Conservation (phyloP, 805 yeast genomes). For the Wickerhamomyces hampshirensis region DNA sequence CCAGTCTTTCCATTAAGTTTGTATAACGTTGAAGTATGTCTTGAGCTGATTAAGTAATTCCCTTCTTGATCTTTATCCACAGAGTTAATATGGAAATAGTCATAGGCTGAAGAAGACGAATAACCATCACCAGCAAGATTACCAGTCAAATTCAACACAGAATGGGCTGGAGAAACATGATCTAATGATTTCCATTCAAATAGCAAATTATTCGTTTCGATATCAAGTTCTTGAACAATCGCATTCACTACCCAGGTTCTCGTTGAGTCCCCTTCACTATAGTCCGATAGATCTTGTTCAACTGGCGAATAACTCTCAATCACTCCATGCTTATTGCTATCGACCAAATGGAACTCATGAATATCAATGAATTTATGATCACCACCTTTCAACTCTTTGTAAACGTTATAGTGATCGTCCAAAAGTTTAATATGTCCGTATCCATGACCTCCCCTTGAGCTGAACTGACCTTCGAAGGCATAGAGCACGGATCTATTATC, state of each 20-base stretch:
- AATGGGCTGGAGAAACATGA: slow-evolving; percentile 30
- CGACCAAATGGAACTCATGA: slow-evolving; percentile 33
- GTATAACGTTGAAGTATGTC: slow-evolving; percentile 32
- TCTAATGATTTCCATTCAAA: slow-evolving; percentile 27
- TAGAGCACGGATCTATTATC: slow-evolving; percentile 27
- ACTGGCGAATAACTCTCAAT: slow-evolving; percentile 32
- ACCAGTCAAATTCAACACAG: slow-evolving; percentile 27
- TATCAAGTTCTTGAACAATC: slow-evolving; percentile 31
- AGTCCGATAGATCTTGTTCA: slow-evolving; percentile 26
- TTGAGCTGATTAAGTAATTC: slow-evolving; percentile 31
- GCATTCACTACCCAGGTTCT: slow-evolving; percentile 35
- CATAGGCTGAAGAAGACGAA: slow-evolving; percentile 29
- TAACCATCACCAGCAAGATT: slow-evolving; percentile 33
- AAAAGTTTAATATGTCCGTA: slow-evolving; percentile 30
- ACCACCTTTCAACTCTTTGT: slow-evolving; percentile 31
- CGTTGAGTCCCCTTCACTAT: slow-evolving; percentile 15
- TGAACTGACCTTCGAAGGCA: slow-evolving; percentile 33
- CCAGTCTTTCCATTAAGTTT: slow-evolving; percentile 33
- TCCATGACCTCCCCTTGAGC: slow-evolving; percentile 21
- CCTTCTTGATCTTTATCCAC: slow-evolving; percentile 33
- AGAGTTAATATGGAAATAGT: slow-evolving; percentile 36
- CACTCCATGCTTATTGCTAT: slow-evolving; percentile 27
- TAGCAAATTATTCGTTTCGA: slow-evolving; percentile 31
- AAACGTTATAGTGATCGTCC: slow-evolving; percentile 27
- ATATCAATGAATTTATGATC: slow-evolving; percentile 31